Percentiles rank a stretch among this genome's conserved stretches.
These are phyloP conservation scores for Candida loeiensis DNA, from an alignment of 805 yeast genomes.

Conservation along the genomic window DNA sequence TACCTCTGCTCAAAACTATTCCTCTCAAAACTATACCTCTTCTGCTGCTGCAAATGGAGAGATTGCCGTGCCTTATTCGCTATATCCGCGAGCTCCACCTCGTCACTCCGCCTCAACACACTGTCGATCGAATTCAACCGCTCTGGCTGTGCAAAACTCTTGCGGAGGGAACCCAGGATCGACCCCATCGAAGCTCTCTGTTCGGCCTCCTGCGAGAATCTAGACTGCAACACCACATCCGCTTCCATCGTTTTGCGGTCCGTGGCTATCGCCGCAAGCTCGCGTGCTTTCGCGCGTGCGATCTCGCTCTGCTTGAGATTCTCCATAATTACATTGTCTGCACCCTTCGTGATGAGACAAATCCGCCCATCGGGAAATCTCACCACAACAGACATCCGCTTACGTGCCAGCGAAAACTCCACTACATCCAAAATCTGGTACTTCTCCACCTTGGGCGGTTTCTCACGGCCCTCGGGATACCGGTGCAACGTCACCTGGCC, in stretches of 20 bases:
- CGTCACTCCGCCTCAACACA: conserved; percentile 42
- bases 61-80: conserved; percentile 53
- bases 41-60: conserved; percentile 54
- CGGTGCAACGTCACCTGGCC: conserved; percentile 62
- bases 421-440: conserved; percentile 77
- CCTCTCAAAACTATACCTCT: conserved; percentile 45
- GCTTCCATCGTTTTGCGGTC: conserved; percentile 78
- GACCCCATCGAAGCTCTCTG: conserved; percentile 31
- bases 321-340: conserved; percentile 85
- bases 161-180: conserved; percentile 31
- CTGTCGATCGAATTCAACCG: conserved; percentile 48
- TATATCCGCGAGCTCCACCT: conserved; percentile 52
- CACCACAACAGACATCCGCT: conserved; percentile 90
- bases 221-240: conserved; percentile 59
- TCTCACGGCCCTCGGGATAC: conserved; percentile 78
- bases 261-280: conserved; percentile 53
- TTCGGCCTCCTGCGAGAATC: conserved; percentile 35
- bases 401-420: conserved; percentile 83
- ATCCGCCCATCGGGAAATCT: conserved; percentile 72
- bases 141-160: conserved; percentile 18
- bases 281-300: conserved; percentile 63
- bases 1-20: conserved; percentile 49
- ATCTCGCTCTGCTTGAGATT: conserved; percentile 55
- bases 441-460: conserved; percentile 57
- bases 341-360: conserved; percentile 88